phyloP scores from a whole-genome alignment of 768 basidiomycete species.

The Gelatoporia subvermispora region DNA sequence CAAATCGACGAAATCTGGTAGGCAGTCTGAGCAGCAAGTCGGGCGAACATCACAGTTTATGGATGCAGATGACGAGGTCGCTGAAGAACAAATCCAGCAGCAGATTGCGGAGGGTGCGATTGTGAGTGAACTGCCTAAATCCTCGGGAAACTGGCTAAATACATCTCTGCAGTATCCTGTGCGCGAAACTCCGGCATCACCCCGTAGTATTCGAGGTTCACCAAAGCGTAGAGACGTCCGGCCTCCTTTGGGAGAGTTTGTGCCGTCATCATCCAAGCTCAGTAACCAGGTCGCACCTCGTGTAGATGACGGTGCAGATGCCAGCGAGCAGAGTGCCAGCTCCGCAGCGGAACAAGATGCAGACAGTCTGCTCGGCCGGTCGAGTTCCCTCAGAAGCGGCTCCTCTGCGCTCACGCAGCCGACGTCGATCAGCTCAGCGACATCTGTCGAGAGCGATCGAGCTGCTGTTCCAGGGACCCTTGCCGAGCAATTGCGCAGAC shows the following conservation, averaged over 20 bases:
- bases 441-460: constrained; percentile 33
- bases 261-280: constrained; percentile 36
- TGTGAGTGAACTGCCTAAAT: constrained; percentile 35
- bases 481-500: constrained; percentile 59
- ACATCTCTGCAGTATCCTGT: constrained; percentile 47
- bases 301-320: constrained; percentile 38
- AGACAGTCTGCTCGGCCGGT: constrained; percentile 48
- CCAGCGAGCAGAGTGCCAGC: constrained; percentile 33
- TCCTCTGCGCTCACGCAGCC: constrained; percentile 51
- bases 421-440: constrained; percentile 52
- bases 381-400: constrained; percentile 33
- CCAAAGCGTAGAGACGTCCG: constrained; percentile 49
- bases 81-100: constrained; percentile 83
- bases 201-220: constrained; percentile 65
- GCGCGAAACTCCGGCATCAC: constrained; percentile 53
- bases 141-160: background rate
- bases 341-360: constrained; percentile 1
- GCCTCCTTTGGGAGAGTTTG: constrained; percentile 28
- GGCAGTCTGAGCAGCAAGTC: constrained; percentile 34
- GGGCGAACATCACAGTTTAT: constrained; percentile 78
- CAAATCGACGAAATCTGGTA: constrained; percentile 28
- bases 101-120: constrained; percentile 73
- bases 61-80: constrained; percentile 83
- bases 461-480: constrained; percentile 42
- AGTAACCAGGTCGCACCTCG: constrained; percentile 40